phyloP scores from a whole-genome alignment of 1,139 yeast species.

The Yamadazyma aaseri region DNA sequence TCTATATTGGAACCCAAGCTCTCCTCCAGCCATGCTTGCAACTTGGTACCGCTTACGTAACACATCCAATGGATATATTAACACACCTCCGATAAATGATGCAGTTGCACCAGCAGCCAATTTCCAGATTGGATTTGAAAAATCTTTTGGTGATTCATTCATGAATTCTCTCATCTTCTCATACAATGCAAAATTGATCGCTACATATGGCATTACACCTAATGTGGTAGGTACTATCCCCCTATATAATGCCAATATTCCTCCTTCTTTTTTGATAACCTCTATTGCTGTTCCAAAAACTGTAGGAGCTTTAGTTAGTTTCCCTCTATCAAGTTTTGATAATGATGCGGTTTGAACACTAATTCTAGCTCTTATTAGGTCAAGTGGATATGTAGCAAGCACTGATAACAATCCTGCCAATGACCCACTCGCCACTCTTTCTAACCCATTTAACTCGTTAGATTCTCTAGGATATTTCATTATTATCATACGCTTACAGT shows the following conservation, averaged over 20 bases:
- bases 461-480: conserved; percentile 22
- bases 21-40: conserved; percentile 74
- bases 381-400: conserved; percentile 85
- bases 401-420: conserved; percentile 82
- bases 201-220: conserved; percentile 97
- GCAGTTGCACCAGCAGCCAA: conserved; percentile 79
- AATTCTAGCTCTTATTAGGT: conserved; percentile 83
- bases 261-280: conserved; percentile 79
- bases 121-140: conserved; percentile 53
- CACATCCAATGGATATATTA: conserved; percentile 89
- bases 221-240: conserved; percentile 86
- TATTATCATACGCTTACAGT: conserved; percentile 53
- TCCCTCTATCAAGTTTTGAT: conserved; percentile 47
- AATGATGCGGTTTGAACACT: conserved; percentile 87
- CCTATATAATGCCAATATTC: conserved; percentile 70
- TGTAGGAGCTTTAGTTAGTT: conserved; percentile 59
- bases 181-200: conserved; percentile 86
- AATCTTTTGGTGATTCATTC: conserved; percentile 35
- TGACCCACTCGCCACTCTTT: conserved; percentile 75
- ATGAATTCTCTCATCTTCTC: conserved; percentile 69
- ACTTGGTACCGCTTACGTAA: conserved; percentile 90
- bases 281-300: conserved; percentile 55
- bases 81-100: conserved; percentile 67
- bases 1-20: conserved; percentile 75
- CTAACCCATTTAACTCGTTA: conserved; percentile 41